These are phyloP conservation scores for Guadua angustifolia DNA, from an alignment of 176 grass and related monocot species.

Conservation along the genomic window DNA sequence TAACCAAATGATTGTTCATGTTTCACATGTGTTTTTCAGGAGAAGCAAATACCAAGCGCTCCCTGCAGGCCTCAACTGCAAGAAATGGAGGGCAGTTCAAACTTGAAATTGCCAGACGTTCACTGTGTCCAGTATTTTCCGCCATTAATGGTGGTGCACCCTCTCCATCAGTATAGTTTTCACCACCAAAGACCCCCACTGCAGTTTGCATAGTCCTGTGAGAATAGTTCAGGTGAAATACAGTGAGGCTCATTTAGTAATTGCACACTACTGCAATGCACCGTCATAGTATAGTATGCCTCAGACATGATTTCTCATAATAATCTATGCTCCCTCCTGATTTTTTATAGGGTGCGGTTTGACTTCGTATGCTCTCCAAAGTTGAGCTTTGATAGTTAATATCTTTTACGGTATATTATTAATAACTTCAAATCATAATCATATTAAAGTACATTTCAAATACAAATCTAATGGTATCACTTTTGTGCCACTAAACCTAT, in stretches of 20 bases:
- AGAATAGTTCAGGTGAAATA: conserved; percentile 31
- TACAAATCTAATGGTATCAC: too few species aligned
- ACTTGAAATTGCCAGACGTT: conserved; percentile 60
- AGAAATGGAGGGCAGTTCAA: conserved; percentile 72
- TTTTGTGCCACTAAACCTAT: too few species aligned
- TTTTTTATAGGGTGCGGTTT: too few species aligned
- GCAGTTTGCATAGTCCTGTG: conserved; percentile 94
- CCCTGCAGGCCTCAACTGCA: conserved; percentile 79
- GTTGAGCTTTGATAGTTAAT: too few species aligned
- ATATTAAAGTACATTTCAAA: too few species aligned
- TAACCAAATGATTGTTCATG: not conserved
- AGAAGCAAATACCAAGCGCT: conserved; percentile 68
- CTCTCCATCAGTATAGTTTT: conserved; percentile 53
- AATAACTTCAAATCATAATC: too few species aligned
- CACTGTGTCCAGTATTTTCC: conserved; percentile 65
- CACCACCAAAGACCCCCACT: conserved; percentile 91
- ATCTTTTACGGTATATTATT: too few species aligned
- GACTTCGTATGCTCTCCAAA: too few species aligned
- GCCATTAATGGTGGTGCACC: conserved; percentile 63
- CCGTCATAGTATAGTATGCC: not conserved
- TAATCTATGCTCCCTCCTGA: not conserved
- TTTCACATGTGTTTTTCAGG: conserved; percentile 1
- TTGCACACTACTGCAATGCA: conserved; percentile 4
- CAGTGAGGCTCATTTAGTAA: conserved; percentile 2
- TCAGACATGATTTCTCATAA: not conserved